Percentiles rank a stretch among this genome's conserved stretches.
These are phyloP conservation scores for Aspergillus tamarii DNA, from an alignment of 2,329 filamentous ascomycete genomes.

Conservation along the genomic window DNA sequence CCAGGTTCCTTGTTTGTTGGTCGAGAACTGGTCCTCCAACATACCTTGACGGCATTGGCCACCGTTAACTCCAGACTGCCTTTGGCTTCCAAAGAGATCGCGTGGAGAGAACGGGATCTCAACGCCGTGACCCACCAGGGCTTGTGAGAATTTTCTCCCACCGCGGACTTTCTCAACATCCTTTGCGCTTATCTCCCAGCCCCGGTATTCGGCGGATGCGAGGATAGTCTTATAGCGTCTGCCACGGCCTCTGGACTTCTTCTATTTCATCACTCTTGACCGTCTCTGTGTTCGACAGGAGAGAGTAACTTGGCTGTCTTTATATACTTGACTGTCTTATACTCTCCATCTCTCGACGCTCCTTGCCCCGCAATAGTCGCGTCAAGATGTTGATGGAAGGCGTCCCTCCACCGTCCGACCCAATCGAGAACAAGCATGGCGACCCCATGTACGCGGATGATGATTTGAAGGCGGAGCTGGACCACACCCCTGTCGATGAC, in stretches of 20 bases:
- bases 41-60: neutral
- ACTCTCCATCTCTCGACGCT: neutral
- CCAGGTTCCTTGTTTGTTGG: neutral
- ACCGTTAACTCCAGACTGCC: slow-evolving; percentile 3
- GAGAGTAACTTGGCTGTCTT: neutral
- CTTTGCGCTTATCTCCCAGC: neutral
- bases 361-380: neutral
- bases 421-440: slow-evolving; percentile 19
- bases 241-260: neutral
- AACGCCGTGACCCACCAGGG: slow-evolving; percentile 5
- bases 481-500: slow-evolving; percentile 22
- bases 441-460: slow-evolving; percentile 15
- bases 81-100: neutral
- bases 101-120: slow-evolving; percentile 5
- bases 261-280: neutral
- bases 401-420: slow-evolving; percentile 11
- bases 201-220: neutral
- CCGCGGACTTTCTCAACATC: slow-evolving; percentile 3
- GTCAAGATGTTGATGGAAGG: slow-evolving; percentile 15
- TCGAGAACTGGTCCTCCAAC: neutral
- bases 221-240: neutral
- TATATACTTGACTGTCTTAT: neutral
- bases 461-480: slow-evolving; percentile 17
- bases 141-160: slow-evolving; percentile 8
- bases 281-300: neutral